Base-by-base conservation (phyloP, 1,284 basidiomycete genomes). In the Ceratobasidium sp. region DNA sequence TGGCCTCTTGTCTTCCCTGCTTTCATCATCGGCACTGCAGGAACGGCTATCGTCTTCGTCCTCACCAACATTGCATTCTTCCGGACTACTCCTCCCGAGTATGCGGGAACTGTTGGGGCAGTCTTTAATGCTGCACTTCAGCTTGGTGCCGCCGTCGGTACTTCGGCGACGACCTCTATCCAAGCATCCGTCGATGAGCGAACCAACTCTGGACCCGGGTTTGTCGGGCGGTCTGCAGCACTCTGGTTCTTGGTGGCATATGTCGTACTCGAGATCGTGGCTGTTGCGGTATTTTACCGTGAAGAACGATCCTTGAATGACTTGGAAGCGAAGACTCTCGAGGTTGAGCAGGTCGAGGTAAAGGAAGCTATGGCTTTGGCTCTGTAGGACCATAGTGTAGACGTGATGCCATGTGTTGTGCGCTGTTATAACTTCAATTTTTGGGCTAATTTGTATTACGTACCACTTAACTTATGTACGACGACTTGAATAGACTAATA, bases 1-100 rank as follows among this genome's bases (percentile, higher is more conserved):
- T 87, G 83, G 83, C 74, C 77, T 0, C 80, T 80, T 74, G 79
- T 83, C 57, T 84, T 87, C 76, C 86, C 86, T 21, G 85, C 81
- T 21, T 85, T 85, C 41, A 53, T 62, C 46, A 72, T 65, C 30
- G 62, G 71, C 10, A 67, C 52, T 8, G 28, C 36, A 2, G 71
- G 71, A 8, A 67, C 6, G n/a, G 64, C 64, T 0, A 12, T 58
- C 21, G 28, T 72, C 60, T 72, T 61, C 34, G 60, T 52, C 8
- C 28, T 50, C 48, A 52, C 71, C 12, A 72, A 62, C 58, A 62
- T 72, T 23, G 58, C 59, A 5, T 46, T 61, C 43, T 73, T 70
- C 72, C 30, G 26, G 26, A 71, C 48, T 30, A 72, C 67, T 23
- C 73, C 74, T 3, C 26, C 62, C 9, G 62, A 64, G 39, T 67